Base-by-base conservation (phyloP, 179 eudicot species). In the Pouteria campechiana region DNA sequence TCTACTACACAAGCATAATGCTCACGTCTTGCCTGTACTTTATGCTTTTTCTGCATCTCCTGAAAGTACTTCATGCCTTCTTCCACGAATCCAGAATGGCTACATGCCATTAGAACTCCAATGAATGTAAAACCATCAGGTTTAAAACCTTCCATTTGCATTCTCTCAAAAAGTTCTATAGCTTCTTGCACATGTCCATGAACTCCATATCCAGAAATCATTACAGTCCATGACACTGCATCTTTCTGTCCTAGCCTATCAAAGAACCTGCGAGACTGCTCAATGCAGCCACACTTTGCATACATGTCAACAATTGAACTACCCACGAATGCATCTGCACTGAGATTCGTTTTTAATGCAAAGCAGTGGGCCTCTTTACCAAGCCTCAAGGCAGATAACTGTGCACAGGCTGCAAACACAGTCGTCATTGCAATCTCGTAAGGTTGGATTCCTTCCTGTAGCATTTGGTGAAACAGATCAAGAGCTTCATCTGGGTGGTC, bases 1-100 rank as follows among this genome's bases (percentile, higher is more conserved):
- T 83, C 93, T 41, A 76, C 65, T 0, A 83, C 74, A 64, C 93
- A 83, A 13, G 93, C 57, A 47, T 83, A 83, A 68, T 86, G 93
- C 73, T 76, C 93, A 39, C 70, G 37, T 48, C 61, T 57, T 24
- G 83, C 83, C 44, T 52, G 44, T 50, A 79, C 19, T 21, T 61
- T 54, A 35, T 77, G 70, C 48, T 49, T 32, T 19, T 29, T 35
- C 42, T 62, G 54, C 96, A 86, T 83, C 44, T 48, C 44, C 32
- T 58, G 32, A 22, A 83, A 65, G 25, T 55, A 67, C 28, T 61
- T 40, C 17, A 79, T 54, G 50, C 94, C 94, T 63, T 76, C 66
- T 31, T 49, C 52, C 25, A 79, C 64, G 18, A 76, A 55, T 2
- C 94, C 87, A 6, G 66, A 44, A 62, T 87, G 96, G 55, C 57